These are phyloP conservation scores for Priceomyces melissophilus DNA, from an alignment of 805 yeast species.

Conservation along the genomic window DNA sequence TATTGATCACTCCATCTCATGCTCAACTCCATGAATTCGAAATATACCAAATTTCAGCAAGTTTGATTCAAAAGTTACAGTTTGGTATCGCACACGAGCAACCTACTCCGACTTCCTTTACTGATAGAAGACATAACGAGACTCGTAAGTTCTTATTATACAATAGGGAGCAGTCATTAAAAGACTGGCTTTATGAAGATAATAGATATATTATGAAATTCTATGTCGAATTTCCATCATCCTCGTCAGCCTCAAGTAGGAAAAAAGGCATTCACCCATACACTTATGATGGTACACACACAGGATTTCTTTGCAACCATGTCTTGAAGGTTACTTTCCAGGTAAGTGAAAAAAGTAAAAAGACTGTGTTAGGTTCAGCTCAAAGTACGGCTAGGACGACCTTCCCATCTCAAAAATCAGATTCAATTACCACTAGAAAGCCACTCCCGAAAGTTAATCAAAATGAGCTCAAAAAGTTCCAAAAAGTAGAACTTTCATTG, in stretches of 20 bases:
- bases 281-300: slow-evolving; percentile 2
- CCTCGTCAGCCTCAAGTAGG: neutral
- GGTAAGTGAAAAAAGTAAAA: slow-evolving; percentile 7
- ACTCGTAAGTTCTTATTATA: slow-evolving; percentile 5
- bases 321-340: slow-evolving; percentile 10
- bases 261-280: slow-evolving; percentile 10
- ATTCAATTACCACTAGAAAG: slow-evolving; percentile 5
- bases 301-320: slow-evolving; percentile 9
- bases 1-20: slow-evolving; percentile 10
- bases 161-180: slow-evolving; percentile 1
- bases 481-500: slow-evolving; percentile 12
- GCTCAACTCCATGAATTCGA: slow-evolving; percentile 5
- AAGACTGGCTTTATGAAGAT: slow-evolving; percentile 1
- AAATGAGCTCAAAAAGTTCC: slow-evolving; percentile 6
- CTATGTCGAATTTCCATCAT: slow-evolving; percentile 5
- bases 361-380: neutral
- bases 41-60: slow-evolving; percentile 8
- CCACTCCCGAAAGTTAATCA: slow-evolving; percentile 7
- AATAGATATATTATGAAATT: neutral
- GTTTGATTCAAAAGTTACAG: slow-evolving; percentile 9
- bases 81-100: slow-evolving; percentile 3
- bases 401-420: slow-evolving; percentile 1
- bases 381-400: neutral
- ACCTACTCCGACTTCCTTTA: neutral
- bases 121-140: slow-evolving; percentile 4